Evolutionary conservation across 148 eudicot species (phyloP).

Genomic region (Heliamphora exappendiculata): DNA sequence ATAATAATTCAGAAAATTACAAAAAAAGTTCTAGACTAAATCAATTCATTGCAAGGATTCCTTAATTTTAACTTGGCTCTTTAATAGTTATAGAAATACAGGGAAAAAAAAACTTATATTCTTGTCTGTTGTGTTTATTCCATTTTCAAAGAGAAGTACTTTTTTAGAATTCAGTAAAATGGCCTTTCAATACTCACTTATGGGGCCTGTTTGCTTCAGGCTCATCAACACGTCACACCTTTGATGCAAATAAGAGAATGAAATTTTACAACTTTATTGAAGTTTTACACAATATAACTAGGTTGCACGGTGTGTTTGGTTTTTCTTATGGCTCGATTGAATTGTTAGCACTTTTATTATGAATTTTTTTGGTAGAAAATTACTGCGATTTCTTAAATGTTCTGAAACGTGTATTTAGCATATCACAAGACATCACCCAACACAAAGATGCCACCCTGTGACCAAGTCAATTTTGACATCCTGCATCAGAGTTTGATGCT

Average conservation of each 20-base stretch:
- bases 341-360: neutral
- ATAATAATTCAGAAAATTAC: neutral
- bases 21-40: too few species aligned
- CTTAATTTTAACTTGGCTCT: too few species aligned
- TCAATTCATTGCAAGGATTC: too few species aligned
- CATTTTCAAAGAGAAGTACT: too few species aligned
- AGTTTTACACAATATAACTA: neutral
- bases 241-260: too few species aligned
- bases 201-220: too few species aligned
- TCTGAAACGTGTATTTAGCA: neutral
- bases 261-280: neutral
- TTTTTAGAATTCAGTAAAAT: too few species aligned
- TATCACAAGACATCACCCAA: neutral
- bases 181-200: too few species aligned
- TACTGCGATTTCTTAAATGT: neutral
- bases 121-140: too few species aligned
- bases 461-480: neutral
- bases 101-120: too few species aligned
- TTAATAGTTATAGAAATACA: too few species aligned
- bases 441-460: neutral
- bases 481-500: neutral
- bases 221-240: too few species aligned
- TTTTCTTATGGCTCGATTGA: neutral
- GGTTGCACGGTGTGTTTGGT: neutral
- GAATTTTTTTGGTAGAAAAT: neutral